Evolutionary conservation across 805 yeast species (phyloP).

Genomic region (Kluyveromyces nonfermentans): DNA sequence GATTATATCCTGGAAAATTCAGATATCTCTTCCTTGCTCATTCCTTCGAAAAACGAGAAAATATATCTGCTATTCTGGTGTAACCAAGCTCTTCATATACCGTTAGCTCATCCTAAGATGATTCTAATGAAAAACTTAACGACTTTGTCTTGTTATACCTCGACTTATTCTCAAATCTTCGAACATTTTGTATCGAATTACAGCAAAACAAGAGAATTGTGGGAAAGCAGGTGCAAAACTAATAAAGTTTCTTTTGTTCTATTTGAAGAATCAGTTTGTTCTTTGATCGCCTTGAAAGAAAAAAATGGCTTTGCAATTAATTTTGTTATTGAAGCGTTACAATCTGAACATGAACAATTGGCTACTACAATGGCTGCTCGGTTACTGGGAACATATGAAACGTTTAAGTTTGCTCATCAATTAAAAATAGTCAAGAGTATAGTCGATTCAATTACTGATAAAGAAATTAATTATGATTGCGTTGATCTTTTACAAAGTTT

Average conservation of each 20-base stretch:
- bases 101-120: slow-evolving; percentile 48
- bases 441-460: slow-evolving; percentile 43
- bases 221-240: slow-evolving; percentile 36
- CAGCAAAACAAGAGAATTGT: slow-evolving; percentile 35
- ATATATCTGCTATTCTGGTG: slow-evolving; percentile 55
- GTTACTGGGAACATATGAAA: slow-evolving; percentile 44
- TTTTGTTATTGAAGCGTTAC: slow-evolving; percentile 49
- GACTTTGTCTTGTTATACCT: slow-evolving; percentile 19
- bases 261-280: slow-evolving; percentile 50
- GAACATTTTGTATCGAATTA: slow-evolving; percentile 38
- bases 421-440: slow-evolving; percentile 48
- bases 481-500: slow-evolving; percentile 45
- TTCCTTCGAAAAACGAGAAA: slow-evolving; percentile 48
- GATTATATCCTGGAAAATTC: slow-evolving; percentile 43
- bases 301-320: slow-evolving; percentile 46
- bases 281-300: slow-evolving; percentile 55
- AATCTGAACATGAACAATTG: slow-evolving; percentile 34
- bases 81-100: slow-evolving; percentile 49
- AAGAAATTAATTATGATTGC: slow-evolving; percentile 41
- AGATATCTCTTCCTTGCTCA: slow-evolving; percentile 36
- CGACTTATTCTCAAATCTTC: slow-evolving; percentile 40
- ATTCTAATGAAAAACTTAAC: slow-evolving; percentile 40
- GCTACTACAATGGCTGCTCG: slow-evolving; percentile 43
- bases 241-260: slow-evolving; percentile 42
- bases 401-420: slow-evolving; percentile 50